A percentile compares a stretch with the other conserved stretches of the same genome.
Conservation (phyloP, 2,329 filamentous ascomycete genomes). For the Emericellopsis cladophorae region DNA sequence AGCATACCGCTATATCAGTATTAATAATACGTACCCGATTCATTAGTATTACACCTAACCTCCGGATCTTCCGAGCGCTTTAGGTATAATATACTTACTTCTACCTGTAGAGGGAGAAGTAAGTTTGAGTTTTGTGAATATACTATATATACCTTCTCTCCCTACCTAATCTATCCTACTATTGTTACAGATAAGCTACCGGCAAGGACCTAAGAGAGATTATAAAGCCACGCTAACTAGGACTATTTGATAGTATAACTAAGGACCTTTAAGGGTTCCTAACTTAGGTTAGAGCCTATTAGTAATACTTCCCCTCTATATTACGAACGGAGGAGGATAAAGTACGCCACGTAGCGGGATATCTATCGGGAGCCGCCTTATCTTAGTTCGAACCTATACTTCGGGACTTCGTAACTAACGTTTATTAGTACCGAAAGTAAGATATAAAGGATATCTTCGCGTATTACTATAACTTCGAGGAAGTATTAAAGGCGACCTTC, state of each 20-base stretch:
- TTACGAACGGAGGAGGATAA: background rate
- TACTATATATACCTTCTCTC: too few relatives aligned
- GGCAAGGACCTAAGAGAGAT: background rate
- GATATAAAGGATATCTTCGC: background rate
- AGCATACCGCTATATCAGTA: too few relatives aligned
- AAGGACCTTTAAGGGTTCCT: background rate
- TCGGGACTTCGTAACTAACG: background rate
- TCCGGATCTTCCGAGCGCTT: too few relatives aligned
- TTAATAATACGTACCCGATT: too few relatives aligned
- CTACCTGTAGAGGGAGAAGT: too few relatives aligned
- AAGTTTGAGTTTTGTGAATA: too few relatives aligned
- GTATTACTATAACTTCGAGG: background rate
- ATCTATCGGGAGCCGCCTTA: background rate
- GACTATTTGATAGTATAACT: background rate
- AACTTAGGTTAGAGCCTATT: slow-evolving; percentile 1
- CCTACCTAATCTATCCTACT: too few relatives aligned
- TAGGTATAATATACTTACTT: too few relatives aligned
- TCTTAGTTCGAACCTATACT: background rate
- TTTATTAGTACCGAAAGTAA: background rate
- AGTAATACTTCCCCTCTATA: background rate
- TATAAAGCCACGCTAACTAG: background rate
- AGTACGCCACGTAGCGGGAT: slow-evolving; percentile 1
- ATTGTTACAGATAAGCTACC: too few relatives aligned
- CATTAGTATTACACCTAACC: too few relatives aligned
- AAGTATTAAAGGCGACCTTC: background rate